Evolutionary conservation across 2,329 filamentous ascomycete genomes (phyloP), one percentile per base, ranked within the genome.

Genomic region (Metarhizium rileyi): DNA sequence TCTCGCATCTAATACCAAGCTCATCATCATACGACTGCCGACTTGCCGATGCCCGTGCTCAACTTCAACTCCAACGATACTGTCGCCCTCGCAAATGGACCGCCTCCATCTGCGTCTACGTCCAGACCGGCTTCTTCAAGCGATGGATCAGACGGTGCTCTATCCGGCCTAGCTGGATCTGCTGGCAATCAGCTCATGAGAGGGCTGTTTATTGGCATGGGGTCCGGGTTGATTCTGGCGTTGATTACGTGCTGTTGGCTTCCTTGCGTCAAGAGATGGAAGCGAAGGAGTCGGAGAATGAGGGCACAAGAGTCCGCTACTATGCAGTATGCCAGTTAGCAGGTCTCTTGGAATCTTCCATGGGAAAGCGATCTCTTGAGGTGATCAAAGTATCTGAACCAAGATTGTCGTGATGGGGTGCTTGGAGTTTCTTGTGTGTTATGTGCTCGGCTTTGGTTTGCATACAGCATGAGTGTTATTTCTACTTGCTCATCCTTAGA

Each of bases 151-250:
- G 14, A 5, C 3, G 43, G 33, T 5, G 14, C 42, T 27, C 9
- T 40, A 9, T 30, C 25, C 10, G 42, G 42, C 16, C 18, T 49
- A 5, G 33, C 36, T 16, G 47, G 33, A 9, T 46, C 48, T 28
- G 35, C 18, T 8, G 48, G 42, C n/a, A 46, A 16, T 22, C 42
- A 46, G 43, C 18, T 49, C 23, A 6, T 46, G 33, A 40, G 25
- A 30, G 48, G 48, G 30, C 33, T 49, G 9, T 46, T 40, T 16
- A 45, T 49, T 6, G 48, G 48, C 26, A 35, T 46, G 23, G 42
- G 42, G 16, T 22, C 23, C 16, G 42, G 48, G 20, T 26, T 49
- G 14, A 46, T 49, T 26, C 30, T 49, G 6, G 43, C 42, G 7
- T 7, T 46, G 4, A 20, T 49, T 9, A 22, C 25, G 18, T 49